phyloP scores from a whole-genome alignment of 148 eudicot genomes.

The Vaccinium myrtillus region DNA sequence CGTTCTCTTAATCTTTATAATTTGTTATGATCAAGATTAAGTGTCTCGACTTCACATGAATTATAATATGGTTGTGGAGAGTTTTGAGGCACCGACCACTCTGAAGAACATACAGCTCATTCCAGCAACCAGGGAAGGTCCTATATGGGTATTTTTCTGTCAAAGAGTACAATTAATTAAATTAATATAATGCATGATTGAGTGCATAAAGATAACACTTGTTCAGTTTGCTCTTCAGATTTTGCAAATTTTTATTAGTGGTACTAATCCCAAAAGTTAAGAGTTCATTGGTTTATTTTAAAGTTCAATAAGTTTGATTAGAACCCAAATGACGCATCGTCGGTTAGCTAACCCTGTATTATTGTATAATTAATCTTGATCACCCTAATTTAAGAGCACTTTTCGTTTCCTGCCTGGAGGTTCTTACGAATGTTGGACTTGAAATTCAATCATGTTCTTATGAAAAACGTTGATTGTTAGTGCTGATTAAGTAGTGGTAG shows the following conservation, averaged over 20 bases:
- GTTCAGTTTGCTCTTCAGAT: not conserved
- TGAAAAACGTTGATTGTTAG: too few species aligned
- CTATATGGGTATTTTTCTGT: too few species aligned
- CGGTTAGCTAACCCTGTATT: not conserved
- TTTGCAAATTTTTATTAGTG: not conserved
- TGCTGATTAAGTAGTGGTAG: not conserved
- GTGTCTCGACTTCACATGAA: too few species aligned
- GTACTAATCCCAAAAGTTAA: not conserved
- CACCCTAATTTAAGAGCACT: not conserved
- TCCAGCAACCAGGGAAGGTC: too few species aligned
- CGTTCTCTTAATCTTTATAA: too few species aligned
- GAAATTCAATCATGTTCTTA: too few species aligned
- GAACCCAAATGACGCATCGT: not conserved
- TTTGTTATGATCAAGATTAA: too few species aligned
- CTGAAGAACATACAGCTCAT: too few species aligned
- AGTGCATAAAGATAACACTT: not conserved
- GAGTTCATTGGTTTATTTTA: not conserved
- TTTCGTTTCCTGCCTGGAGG: not conserved
- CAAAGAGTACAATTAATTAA: not conserved
- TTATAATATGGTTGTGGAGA: too few species aligned
- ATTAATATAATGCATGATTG: not conserved
- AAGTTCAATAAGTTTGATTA: not conserved
- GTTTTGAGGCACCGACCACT: too few species aligned
- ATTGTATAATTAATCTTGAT: not conserved
- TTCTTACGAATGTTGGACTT: not conserved